These are phyloP conservation scores for Gossypium turneri DNA, from an alignment of 345 rosid genomes.

Conservation along the genomic window DNA sequence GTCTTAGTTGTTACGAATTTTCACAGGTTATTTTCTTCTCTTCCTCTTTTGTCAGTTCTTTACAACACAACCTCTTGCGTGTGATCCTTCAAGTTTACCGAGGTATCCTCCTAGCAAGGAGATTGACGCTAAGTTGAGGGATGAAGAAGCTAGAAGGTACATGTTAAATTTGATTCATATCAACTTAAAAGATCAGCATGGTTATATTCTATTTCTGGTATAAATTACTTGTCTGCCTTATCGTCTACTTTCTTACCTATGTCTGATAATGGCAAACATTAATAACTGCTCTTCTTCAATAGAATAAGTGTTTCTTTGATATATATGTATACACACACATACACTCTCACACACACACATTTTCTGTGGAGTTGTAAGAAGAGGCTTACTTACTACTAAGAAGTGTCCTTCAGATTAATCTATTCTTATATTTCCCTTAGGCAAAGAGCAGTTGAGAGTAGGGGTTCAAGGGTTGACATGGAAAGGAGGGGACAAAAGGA, in stretches of 20 bases:
- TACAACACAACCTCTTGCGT: conserved; percentile 62
- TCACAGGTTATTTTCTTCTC: background rate
- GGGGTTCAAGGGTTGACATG: conserved; percentile 26
- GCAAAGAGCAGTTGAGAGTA: conserved; percentile 31
- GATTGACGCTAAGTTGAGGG: conserved; percentile 80
- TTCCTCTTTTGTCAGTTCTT: conserved; percentile 52
- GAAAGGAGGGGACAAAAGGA: conserved; percentile 33
- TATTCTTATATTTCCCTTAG: conserved; percentile 24
- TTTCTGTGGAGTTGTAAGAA: background rate
- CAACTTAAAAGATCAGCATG: background rate
- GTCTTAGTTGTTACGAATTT: background rate
- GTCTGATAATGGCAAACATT: background rate
- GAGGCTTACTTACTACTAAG: conserved; percentile 1
- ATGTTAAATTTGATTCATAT: conserved; percentile 11
- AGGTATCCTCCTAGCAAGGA: conserved; percentile 96
- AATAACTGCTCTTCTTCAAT: background rate
- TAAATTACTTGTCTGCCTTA: background rate
- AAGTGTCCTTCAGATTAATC: conserved; percentile 7
- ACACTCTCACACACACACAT: background rate
- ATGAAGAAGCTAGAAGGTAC: conserved; percentile 74
- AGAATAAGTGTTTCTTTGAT: background rate
- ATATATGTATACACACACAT: too few relatives aligned
- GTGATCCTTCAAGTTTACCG: conserved; percentile 86
- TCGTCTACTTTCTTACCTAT: background rate
- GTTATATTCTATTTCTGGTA: background rate